phyloP scores from a whole-genome alignment of 495 filamentous ascomycete genomes.

The Parathielavia appendiculata region DNA sequence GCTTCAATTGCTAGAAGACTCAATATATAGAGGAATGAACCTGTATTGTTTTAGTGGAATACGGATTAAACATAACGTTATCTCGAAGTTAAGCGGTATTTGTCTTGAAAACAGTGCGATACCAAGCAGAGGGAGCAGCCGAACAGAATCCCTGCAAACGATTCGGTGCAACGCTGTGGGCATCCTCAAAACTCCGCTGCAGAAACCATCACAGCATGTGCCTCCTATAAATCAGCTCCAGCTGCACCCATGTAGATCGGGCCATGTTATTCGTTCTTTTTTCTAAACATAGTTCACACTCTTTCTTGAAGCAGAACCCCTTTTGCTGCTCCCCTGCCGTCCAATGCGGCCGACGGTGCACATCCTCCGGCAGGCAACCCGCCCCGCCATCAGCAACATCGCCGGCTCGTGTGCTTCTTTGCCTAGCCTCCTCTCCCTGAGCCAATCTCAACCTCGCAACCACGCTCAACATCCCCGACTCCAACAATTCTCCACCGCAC shows the following conservation, averaged over 20 bases:
- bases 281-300: neutral
- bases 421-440: neutral
- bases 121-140: too few relatives aligned
- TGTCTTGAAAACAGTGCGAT: too few relatives aligned
- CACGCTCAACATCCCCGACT: neutral
- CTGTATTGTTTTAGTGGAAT: too few relatives aligned
- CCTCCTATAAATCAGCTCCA: constrained; percentile 14
- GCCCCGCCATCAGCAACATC: constrained; percentile 20
- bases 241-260: neutral
- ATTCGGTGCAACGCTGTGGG: too few relatives aligned
- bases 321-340: neutral
- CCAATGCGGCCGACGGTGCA: constrained; percentile 21
- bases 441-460: neutral
- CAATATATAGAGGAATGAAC: too few relatives aligned
- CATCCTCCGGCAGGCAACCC: constrained; percentile 30
- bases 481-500: constrained; percentile 10
- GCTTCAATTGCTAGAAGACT: too few relatives aligned
- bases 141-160: too few relatives aligned
- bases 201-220: constrained; percentile 45
- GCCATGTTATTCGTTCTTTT: constrained; percentile 8
- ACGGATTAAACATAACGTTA: too few relatives aligned
- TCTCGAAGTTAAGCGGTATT: too few relatives aligned
- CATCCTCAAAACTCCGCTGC: constrained; percentile 43
- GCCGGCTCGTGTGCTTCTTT: constrained; percentile 28
- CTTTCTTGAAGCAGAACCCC: neutral